Base-by-base conservation (phyloP, 345 rosid species). In the Gossypium sturtianum region DNA sequence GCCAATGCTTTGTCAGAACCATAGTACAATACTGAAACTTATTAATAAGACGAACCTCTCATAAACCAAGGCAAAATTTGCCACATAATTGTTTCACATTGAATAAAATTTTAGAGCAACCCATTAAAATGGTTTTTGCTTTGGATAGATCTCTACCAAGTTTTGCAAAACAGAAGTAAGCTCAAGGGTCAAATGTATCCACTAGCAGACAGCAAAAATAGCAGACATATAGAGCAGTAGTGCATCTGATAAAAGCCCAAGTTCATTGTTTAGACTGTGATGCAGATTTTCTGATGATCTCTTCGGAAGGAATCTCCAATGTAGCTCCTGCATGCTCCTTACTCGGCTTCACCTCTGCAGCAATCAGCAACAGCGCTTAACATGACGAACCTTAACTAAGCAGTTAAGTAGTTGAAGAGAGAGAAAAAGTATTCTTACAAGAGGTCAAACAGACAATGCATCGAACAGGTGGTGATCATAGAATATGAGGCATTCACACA, bases 261-360 rank as follows among this genome's bases (percentile, higher is more conserved):
- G 63, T 41, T 57, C 15, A 53, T 13, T 71, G 52, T 7, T 56
- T 71, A 2, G 54, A 20, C 78, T 23, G 22, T 88, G 76, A 83
- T 16, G 71, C 81, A 20, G 89, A 79, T 79, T 86, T 89, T 59
- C 79, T 74, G 58, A 92, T 81, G 76, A 84, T 80, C 61, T 87
- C 93, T 56, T 94, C 97, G 7, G 95, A 83, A 45, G 97, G 93
- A 74, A 89, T 75, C 87, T 92, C 98, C 58, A 94, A 86, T 4
- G 95, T 94, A 47, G 89, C 94, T 78, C 95, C 98, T 3, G 91
- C 97, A 71, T 92, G 91, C 38, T 88, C 93, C 70, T 84, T 85
- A 59, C 80, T 80, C 22, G 97, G 87, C 84, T 89, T 94, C 84
- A 94, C 83, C 86, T 86, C 97, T 94, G 86, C 86, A 78, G 10